These are phyloP conservation scores for Kodamaea arcana DNA, from an alignment of 1,139 yeast species.

Conservation along the genomic window DNA sequence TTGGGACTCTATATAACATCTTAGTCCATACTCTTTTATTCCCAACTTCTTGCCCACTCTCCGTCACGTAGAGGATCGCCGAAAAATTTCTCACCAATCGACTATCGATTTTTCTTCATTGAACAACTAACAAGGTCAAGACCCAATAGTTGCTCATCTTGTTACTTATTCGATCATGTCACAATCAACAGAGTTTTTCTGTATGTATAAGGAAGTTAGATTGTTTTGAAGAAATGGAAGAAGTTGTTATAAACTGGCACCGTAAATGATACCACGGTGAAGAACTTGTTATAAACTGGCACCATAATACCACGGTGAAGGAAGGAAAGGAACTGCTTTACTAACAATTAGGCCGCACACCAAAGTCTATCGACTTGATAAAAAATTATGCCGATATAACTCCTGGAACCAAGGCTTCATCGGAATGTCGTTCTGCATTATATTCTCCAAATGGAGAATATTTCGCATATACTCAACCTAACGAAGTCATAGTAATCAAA, in stretches of 20 bases:
- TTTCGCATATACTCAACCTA: constrained; percentile 56
- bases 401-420: constrained; percentile 18
- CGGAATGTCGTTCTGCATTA: constrained; percentile 44
- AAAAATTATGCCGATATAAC: constrained; percentile 17
- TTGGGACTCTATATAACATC: too few relatives aligned
- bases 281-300: not conserved
- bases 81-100: too few relatives aligned
- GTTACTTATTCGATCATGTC: constrained; percentile 16
- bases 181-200: constrained; percentile 15
- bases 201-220: constrained; percentile 14
- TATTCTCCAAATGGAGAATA: constrained; percentile 53
- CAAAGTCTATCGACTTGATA: constrained; percentile 15
- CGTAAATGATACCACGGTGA: not conserved
- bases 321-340: constrained; percentile 6
- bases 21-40: too few relatives aligned
- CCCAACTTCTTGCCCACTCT: too few relatives aligned
- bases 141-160: too few relatives aligned
- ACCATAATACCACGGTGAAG: too few relatives aligned
- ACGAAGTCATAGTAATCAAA: constrained; percentile 53
- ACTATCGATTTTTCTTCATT: not conserved
- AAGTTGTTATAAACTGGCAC: constrained; percentile 1
- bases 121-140: too few relatives aligned
- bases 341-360: constrained; percentile 17
- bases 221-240: too few relatives aligned
- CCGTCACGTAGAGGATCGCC: too few relatives aligned